Conservation (phyloP, 108 stramenopile genomes). For the Cylindrotheca fusiformis region DNA sequence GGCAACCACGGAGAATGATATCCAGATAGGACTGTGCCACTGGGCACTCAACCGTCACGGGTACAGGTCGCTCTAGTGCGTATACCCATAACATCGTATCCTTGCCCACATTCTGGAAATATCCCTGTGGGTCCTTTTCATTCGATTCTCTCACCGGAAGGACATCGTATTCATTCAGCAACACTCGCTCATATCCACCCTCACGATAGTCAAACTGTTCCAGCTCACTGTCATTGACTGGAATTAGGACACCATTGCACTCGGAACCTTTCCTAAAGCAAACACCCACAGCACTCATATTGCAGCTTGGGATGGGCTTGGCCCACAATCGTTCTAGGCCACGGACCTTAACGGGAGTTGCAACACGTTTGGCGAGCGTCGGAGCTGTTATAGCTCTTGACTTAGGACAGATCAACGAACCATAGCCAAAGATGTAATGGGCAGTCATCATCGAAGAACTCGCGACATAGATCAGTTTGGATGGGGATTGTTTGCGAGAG, state of each 20-base stretch:
- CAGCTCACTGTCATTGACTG: conserved; percentile 49
- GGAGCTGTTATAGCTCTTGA: conserved; percentile 59
- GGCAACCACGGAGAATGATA: conserved; percentile 64
- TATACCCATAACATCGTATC: conserved; percentile 58
- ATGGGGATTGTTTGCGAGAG: no score
- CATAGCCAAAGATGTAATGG: conserved; percentile 70
- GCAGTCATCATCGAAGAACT: conserved; percentile 7
- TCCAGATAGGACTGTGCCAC: conserved; percentile 74
- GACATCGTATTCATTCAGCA: conserved; percentile 35
- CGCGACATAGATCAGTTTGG: no score
- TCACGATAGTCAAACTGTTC: conserved; percentile 59
- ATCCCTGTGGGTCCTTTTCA: background rate
- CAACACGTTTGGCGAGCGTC: conserved; percentile 23
- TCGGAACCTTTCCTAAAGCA: conserved; percentile 28
- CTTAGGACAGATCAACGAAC: conserved; percentile 65
- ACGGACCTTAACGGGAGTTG: conserved; percentile 46
- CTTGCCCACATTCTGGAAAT: no score
- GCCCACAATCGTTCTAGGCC: conserved; percentile 61
- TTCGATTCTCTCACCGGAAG: conserved; percentile 10
- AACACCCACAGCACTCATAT: conserved; percentile 65
- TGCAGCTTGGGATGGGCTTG: conserved; percentile 28
- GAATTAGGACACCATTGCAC: conserved; percentile 63
- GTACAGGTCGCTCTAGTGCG: conserved; percentile 34
- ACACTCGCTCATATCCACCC: conserved; percentile 49
- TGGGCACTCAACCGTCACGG: conserved; percentile 40